Percentiles rank a stretch among this genome's conserved stretches.
phyloP scores from a whole-genome alignment of 169 alveolate genomes.

The Cystoisospora suis region DNA sequence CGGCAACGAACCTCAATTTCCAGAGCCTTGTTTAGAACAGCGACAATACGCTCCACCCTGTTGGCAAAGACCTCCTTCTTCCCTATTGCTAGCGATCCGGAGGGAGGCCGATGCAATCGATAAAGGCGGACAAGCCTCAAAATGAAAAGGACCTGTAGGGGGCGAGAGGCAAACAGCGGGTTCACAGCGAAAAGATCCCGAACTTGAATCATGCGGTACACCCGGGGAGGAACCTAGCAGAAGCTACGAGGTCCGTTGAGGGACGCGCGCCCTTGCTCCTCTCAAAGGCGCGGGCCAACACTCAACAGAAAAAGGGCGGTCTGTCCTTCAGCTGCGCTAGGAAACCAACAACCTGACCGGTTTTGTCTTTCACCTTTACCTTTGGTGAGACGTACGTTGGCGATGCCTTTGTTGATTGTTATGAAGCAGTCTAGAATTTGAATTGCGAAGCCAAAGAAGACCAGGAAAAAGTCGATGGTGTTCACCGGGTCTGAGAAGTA shows the following conservation, averaged over 20 bases:
- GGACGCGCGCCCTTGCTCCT: too few species aligned
- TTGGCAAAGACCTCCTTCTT: constrained; percentile 3
- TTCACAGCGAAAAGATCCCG: not conserved
- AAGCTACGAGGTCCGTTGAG: too few species aligned
- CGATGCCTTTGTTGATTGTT: constrained; percentile 13
- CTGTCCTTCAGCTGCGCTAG: too few species aligned
- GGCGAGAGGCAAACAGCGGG: not conserved
- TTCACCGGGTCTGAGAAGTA: constrained; percentile 11
- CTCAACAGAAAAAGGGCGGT: too few species aligned
- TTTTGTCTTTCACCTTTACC: not conserved
- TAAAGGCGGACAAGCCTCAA: not conserved
- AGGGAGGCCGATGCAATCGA: constrained; percentile 5
- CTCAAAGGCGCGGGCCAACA: too few species aligned
- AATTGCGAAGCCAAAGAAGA: not conserved
- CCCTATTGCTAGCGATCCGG: not conserved
- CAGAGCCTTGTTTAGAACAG: constrained; percentile 23
- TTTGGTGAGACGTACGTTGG: not conserved
- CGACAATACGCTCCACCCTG: not conserved
- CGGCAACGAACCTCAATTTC: constrained; percentile 6
- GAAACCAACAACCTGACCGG: too few species aligned
- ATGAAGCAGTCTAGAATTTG: not conserved
- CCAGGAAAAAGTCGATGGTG: not conserved
- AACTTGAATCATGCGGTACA: too few species aligned
- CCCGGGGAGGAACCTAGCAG: too few species aligned
- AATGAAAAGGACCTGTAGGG: not conserved